These are phyloP conservation scores for Cytospora piceicola DNA, from an alignment of 2,329 filamentous ascomycete genomes.

Conservation along the genomic window DNA sequence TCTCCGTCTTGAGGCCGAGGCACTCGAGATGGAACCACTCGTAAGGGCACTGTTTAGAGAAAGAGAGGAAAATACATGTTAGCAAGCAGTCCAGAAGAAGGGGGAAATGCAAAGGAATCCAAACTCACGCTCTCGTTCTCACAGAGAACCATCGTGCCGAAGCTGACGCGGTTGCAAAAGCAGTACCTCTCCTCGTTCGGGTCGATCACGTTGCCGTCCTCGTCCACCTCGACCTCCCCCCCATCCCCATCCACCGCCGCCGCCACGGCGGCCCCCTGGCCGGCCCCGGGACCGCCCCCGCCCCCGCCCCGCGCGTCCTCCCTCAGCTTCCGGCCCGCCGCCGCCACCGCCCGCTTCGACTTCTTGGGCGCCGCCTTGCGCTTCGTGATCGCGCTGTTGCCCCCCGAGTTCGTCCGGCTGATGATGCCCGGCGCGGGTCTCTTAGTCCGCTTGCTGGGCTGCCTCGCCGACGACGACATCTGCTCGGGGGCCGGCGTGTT, in stretches of 20 bases:
- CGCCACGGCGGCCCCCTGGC: conserved; percentile 43
- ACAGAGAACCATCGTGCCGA: conserved; percentile 82
- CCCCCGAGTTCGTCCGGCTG: conserved; percentile 63
- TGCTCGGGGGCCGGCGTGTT: conserved; percentile 60
- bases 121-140: conserved; percentile 73
- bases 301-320: conserved; percentile 50
- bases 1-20: conserved; percentile 69
- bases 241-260: conserved; percentile 43
- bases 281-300: conserved; percentile 37
- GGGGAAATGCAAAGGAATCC: conserved; percentile 10
- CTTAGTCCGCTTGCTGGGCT: conserved; percentile 63
- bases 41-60: conserved; percentile 66
- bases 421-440: conserved; percentile 74
- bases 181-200: conserved; percentile 79
- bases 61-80: conserved; percentile 28
- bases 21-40: conserved; percentile 88
- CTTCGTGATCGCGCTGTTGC: conserved; percentile 68
- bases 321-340: conserved; percentile 40
- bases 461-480: conserved; percentile 39
- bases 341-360: conserved; percentile 50
- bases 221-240: conserved; percentile 65
- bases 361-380: conserved; percentile 71
- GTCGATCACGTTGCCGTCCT: conserved; percentile 72
- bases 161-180: conserved; percentile 77
- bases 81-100: conserved; percentile 19